Evolutionary conservation across 2,329 filamentous ascomycete species (phyloP), one percentile per base, ranked within the genome.

Genomic region (Fusarium agapanthi): DNA sequence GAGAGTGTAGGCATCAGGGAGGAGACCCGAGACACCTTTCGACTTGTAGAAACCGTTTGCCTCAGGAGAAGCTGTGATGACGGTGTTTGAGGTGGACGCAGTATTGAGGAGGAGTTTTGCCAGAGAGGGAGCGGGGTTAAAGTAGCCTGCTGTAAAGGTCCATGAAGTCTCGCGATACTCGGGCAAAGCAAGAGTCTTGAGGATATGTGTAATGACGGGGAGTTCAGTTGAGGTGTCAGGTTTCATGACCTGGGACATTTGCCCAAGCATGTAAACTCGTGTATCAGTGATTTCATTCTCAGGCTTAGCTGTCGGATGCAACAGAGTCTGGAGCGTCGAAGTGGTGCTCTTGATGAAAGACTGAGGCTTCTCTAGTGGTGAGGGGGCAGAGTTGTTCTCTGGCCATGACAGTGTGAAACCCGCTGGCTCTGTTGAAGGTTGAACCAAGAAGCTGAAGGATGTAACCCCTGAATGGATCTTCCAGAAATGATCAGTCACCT

Each of bases 81-180:
- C 93, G 0, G 92, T 95, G 68, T 94, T 96, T 45, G 86, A 87
- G 3, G 84, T 82, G 0, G 91, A 92, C 3, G 90, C 88, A 1
- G 94, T 95, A 12, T 88, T 86, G 37, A 99, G 90, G 1, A 99
- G 86, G 2, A 97, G 88, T 43, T 91, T 89, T 6, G 93, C 95
- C 26, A 98, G 89, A 8, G 91, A 90, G 0, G 95, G 92, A 12
- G 95, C 95, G 62, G 97, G 97, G 84, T 99, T 99, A 85, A 99
- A 99, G 84, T 99, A 99, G 58, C 96, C 96, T 0, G 96, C 96
- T 2, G 96, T 98, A 81, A 99, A 98, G 1, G 94, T 96, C 96
- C 96, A 99, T 20, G 90, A 92, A 0, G 93, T 93, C 38, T 89
- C 87, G 15, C 86, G 84, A 76, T 94, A 93, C 11, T 87, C 83